Conservation (phyloP, 257 asterid genomes). For the Solanum piurae region DNA sequence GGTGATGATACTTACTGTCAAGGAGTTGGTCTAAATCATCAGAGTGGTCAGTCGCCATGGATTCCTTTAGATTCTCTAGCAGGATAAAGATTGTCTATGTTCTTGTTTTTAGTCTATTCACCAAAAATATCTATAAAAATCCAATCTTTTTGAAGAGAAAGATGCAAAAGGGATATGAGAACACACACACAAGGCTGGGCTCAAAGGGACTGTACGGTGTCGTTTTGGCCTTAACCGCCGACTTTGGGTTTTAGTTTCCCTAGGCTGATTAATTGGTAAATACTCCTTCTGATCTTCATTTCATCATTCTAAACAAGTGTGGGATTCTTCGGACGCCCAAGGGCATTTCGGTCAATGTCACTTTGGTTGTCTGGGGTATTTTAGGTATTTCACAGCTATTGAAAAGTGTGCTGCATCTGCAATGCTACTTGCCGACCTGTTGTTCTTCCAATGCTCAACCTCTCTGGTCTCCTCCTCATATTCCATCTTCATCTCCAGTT, state of each 20-base stretch:
- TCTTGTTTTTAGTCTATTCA: background rate
- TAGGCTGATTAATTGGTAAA: background rate
- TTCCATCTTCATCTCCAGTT: no score
- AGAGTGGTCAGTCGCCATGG: constrained; percentile 62
- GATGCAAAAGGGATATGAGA: background rate
- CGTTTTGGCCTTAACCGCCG: background rate
- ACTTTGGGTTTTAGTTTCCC: background rate
- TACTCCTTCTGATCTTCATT: no score
- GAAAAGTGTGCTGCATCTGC: no score
- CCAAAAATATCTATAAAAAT: background rate
- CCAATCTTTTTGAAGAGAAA: background rate
- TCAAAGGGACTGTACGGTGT: background rate
- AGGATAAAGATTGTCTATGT: background rate
- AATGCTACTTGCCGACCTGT: no score
- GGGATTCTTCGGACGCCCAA: no score
- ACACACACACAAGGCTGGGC: background rate
- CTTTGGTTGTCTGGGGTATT: no score
- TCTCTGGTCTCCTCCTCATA: no score
- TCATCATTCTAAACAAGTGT: no score
- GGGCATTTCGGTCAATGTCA: no score
- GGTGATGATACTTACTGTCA: constrained; percentile 51
- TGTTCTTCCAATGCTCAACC: no score
- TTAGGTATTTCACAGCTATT: no score
- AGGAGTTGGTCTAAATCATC: constrained; percentile 92
- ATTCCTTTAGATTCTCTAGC: background rate